Base-by-base conservation (phyloP, 2,329 filamentous ascomycete genomes). In the Aspergillus fumigatiaffinis region DNA sequence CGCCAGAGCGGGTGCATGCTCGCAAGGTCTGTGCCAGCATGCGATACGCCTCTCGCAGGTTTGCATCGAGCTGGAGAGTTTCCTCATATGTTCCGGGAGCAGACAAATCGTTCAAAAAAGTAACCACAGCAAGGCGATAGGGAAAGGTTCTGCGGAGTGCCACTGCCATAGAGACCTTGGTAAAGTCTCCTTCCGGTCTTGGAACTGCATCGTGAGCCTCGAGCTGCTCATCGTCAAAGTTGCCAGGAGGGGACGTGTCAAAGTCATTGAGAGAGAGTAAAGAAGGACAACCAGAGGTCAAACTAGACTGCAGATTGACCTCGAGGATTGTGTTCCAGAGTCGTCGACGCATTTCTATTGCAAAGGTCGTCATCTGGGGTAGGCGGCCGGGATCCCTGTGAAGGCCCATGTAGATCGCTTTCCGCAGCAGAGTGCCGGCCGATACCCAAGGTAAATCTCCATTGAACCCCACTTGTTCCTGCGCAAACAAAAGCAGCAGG, bases 11-110 rank as follows among this genome's bases (percentile, higher is more conserved):
- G 29, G 29, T 32, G 9, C 54, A 63, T 17, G 20, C 41, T 28
- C 66, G 62, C 0, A 73, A 29, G 2, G 53, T 73, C 3, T 64
- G 72, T 10, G 68, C 70, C 0, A 83, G 57, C 1, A 54, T 58
- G 55, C 76, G 81, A 63, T 82, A 83, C 0, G 74, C 68, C 0
- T 66, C 61, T 14, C 77, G 70, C 1, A 82, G 67, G n/a, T 81
- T 78, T 2, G 72, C 73, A 3, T 80, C 79, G 3, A 32, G 29
- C 29, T 10, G 29, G 29, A 32, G 29, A 12, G 29, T 32, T 10
- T 32, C 29, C 29, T 32, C 29, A 12, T 32, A 32, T 10, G 10
- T 32, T 3, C 8, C 29, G 10, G 29, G 9, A 12, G 29, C 4
- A 10, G 9, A 1, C 10, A 32, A 9, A 12, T 32, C 10, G 2